These are phyloP conservation scores for Saccharomycopsis olivae DNA, from an alignment of 805 yeast species.

Conservation along the genomic window DNA sequence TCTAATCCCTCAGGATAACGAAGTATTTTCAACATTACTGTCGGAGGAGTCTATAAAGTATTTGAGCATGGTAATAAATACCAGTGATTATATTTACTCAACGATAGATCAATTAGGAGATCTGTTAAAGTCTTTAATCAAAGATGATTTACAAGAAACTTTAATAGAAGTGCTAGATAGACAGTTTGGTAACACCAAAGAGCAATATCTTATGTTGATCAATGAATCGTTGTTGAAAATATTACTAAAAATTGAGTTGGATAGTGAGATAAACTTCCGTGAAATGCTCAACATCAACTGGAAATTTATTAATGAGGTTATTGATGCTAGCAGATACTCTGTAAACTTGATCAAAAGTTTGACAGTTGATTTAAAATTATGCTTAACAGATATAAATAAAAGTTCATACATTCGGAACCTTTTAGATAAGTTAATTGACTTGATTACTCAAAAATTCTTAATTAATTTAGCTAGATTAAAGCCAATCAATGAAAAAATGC, in stretches of 20 bases:
- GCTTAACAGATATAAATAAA: conserved; percentile 51
- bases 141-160: conserved; percentile 17
- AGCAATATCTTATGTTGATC: conserved; percentile 46
- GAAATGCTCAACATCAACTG: conserved; percentile 74
- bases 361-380: conserved; percentile 29
- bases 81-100: conserved; percentile 79
- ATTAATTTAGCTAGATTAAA: conserved; percentile 47
- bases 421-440: conserved; percentile 67
- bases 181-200: conserved; percentile 45
- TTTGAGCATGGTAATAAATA: conserved; percentile 65
- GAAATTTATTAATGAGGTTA: conserved; percentile 51
- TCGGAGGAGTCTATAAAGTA: conserved; percentile 51
- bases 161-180: conserved; percentile 29
- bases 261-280: conserved; percentile 66
- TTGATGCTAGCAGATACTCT: conserved; percentile 64
- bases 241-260: conserved; percentile 46
- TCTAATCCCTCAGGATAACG: conserved; percentile 31
- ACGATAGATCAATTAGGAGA: conserved; percentile 74
- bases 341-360: conserved; percentile 42
- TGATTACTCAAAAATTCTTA: conserved; percentile 44
- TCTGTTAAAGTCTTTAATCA: conserved; percentile 22
- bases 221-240: conserved; percentile 46
- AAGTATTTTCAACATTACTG: conserved; percentile 26
- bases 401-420: conserved; percentile 63
- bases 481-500: conserved; percentile 44